Evolutionary conservation across 1,284 basidiomycete genomes (phyloP), one percentile per base, ranked within the genome.

Genomic region (Wolfiporia cocos): DNA sequence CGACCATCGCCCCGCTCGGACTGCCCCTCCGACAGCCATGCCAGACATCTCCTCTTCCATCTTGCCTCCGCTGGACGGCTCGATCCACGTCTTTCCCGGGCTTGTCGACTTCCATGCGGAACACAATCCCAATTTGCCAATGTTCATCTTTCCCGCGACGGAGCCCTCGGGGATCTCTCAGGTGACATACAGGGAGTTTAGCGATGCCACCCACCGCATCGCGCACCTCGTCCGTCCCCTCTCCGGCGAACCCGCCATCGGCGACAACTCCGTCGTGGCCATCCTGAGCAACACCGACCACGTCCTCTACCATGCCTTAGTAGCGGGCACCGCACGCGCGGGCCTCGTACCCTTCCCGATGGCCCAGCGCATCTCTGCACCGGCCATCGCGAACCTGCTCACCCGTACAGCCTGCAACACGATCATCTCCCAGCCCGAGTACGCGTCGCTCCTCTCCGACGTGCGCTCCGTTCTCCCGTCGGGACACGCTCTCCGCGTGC

Each of bases 81-180:
- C 48, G 14, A 12, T 51, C 20, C 4, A 20, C 10, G 46, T 49
- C 1, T 20, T 52, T 0, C 50, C 51, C 1, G 49, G 49, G 49
- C 54, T 37, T 50, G 22, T 52, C 4, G 63, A 66, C 43, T 66
- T 63, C 49, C 58, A 68, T 46, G 51, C 47, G 32, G 39, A 60
- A 29, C 50, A 64, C 47, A 64, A 65, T 41, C 51, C 61, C 3
- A 44, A 51, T 5, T 47, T 48, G n/a, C 49, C 63, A 1, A 45
- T 43, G 36, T 49, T 31, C 9, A 19, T 43, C 7, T 47, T 50
- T 14, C 41, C 46, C 7, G 18, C 34, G 18, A 17, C 46, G 0
- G 38, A 42, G 4, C 23, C 29, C 11, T 18, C 18, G 3, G 40
- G 28, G 3, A 5, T 34, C 14, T 11, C 19, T 11, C 12, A 10